Percentiles rank a stretch among this genome's conserved stretches.
These are phyloP conservation scores for Bruguiera sexangula DNA, from an alignment of 345 rosid species.

Conservation along the genomic window DNA sequence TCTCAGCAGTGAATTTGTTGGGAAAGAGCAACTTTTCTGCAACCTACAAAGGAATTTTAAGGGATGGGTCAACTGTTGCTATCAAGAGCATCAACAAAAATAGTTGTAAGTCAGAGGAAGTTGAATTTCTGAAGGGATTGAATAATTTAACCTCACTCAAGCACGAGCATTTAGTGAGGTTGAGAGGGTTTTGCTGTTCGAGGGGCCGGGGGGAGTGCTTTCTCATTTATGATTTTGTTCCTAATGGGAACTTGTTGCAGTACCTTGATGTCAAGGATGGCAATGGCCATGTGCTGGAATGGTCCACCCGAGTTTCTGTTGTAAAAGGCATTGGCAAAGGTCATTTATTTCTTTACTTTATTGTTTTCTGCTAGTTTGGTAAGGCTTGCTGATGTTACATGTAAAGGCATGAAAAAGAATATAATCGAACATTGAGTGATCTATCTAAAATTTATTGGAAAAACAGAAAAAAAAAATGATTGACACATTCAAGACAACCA, in stretches of 20 bases:
- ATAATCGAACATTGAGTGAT: too few species aligned
- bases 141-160: constrained; percentile 61
- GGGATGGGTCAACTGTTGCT: constrained; percentile 82
- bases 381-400: not conserved
- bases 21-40: constrained; percentile 74
- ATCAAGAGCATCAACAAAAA: constrained; percentile 75
- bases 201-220: constrained; percentile 88
- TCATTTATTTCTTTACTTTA: constrained; percentile 28
- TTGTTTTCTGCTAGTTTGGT: not conserved
- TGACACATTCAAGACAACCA: not conserved
- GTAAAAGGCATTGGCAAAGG: constrained; percentile 86
- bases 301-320: constrained; percentile 80
- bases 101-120: constrained; percentile 81
- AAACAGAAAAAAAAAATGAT: too few species aligned
- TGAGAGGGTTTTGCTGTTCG: constrained; percentile 95
- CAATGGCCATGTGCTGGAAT: constrained; percentile 64
- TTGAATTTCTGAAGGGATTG: constrained; percentile 77
- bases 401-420: not conserved
- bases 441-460: too few species aligned
- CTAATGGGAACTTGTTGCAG: constrained; percentile 72
- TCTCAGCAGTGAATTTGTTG: constrained; percentile 70
- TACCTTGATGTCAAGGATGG: constrained; percentile 67
- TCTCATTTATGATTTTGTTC: constrained; percentile 76
- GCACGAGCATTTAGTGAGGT: constrained; percentile 69
- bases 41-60: constrained; percentile 62